These are phyloP conservation scores for Epichloe typhina DNA, from an alignment of 2,329 filamentous ascomycete genomes.

Conservation along the genomic window DNA sequence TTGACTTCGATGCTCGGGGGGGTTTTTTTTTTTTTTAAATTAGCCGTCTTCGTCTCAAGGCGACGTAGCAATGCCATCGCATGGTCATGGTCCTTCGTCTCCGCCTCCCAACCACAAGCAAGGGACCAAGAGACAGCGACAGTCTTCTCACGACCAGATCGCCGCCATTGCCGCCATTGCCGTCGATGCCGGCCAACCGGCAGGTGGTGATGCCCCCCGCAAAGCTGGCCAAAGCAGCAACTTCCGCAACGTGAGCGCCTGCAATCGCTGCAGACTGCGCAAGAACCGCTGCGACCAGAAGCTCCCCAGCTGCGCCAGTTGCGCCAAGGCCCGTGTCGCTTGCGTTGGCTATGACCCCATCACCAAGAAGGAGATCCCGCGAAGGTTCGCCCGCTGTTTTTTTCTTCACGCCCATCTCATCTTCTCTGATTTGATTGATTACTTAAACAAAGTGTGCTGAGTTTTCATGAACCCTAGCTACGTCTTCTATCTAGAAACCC, in stretches of 20 bases:
- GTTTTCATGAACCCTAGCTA: constrained; percentile 45
- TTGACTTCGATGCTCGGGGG: too few relatives aligned
- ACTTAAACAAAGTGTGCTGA: background rate
- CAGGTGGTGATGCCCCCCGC: constrained; percentile 6
- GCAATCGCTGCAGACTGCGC: constrained; percentile 79
- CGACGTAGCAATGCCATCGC: constrained; percentile 20
- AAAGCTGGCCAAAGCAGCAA: constrained; percentile 48
- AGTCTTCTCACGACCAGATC: constrained; percentile 33
- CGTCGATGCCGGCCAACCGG: background rate
- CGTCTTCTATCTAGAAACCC: constrained; percentile 85
- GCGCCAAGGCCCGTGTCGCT: constrained; percentile 80
- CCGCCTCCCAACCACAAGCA: constrained; percentile 38
- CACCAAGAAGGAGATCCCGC: constrained; percentile 87
- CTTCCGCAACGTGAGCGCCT: constrained; percentile 84
- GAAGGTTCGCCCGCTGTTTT: constrained; percentile 56
- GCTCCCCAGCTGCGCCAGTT: constrained; percentile 79
- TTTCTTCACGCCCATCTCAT: too few relatives aligned
- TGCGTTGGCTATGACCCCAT: constrained; percentile 96
- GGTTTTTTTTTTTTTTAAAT: too few relatives aligned
- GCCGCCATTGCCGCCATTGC: background rate
- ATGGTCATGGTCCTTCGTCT: constrained; percentile 42
- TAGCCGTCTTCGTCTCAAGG: background rate
- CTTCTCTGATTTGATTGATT: background rate
- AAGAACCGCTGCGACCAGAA: constrained; percentile 95
- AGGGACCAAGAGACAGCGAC: constrained; percentile 41